phyloP scores from a whole-genome alignment of 2,329 filamentous ascomycete genomes.

The Rachicladosporium sp. region DNA sequence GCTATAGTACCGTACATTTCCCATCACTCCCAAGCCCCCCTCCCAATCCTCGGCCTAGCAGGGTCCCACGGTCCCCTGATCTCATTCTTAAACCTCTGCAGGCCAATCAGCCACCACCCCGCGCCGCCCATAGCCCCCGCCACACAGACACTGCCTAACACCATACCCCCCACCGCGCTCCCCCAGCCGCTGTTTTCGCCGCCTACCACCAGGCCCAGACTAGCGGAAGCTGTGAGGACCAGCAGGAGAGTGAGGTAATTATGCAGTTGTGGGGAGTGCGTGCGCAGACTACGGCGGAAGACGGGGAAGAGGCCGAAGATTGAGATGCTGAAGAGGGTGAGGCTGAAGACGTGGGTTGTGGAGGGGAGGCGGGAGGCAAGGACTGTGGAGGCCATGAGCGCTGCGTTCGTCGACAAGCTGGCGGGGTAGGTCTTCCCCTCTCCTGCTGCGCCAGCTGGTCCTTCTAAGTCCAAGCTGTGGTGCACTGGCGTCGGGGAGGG shows the following conservation, averaged over 20 bases:
- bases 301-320: slow-evolving; percentile 97
- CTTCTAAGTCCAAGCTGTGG: too few species aligned
- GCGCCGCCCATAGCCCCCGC: slow-evolving; percentile 79
- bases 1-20: too few species aligned
- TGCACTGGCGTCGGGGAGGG: too few species aligned
- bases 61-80: slow-evolving; percentile 98
- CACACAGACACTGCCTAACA: slow-evolving; percentile 63
- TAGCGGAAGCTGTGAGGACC: slow-evolving; percentile 67
- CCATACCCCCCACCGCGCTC: slow-evolving; percentile 55
- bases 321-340: slow-evolving; percentile 93
- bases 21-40: slow-evolving; percentile 19
- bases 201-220: slow-evolving; percentile 52
- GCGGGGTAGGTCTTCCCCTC: slow-evolving; percentile 34
- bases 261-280: slow-evolving; percentile 72
- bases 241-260: slow-evolving; percentile 61
- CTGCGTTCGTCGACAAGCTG: slow-evolving; percentile 83
- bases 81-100: slow-evolving; percentile 99
- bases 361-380: slow-evolving; percentile 78
- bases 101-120: slow-evolving; percentile 92
- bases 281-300: slow-evolving; percentile 76
- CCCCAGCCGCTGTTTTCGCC: slow-evolving; percentile 36
- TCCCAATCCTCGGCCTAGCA: slow-evolving; percentile 73
- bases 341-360: slow-evolving; percentile 85
- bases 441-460: too few species aligned
- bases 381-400: slow-evolving; percentile 90